Evolutionary conservation across 2,329 filamentous ascomycete genomes (phyloP).

Genomic region (Allantophomopsis cytisporea): DNA sequence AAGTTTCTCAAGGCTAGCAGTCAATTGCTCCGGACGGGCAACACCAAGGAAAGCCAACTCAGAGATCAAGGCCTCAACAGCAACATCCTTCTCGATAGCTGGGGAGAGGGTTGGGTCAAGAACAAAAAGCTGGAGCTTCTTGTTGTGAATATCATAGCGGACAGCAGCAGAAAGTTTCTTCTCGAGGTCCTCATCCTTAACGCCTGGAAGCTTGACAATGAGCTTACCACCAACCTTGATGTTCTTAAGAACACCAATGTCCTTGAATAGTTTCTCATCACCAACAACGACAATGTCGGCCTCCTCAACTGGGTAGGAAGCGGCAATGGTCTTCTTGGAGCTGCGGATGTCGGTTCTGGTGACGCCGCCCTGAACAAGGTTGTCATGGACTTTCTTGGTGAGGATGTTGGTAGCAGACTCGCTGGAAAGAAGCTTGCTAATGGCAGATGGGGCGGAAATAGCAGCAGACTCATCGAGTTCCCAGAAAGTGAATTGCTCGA

Average conservation of each 20-base stretch:
- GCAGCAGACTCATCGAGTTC: conserved; percentile 66
- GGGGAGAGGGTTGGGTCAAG: conserved; percentile 59
- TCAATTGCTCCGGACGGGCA: conserved; percentile 51
- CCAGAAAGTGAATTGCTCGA: conserved; percentile 89
- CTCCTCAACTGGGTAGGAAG: conserved; percentile 66
- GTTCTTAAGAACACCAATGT: conserved; percentile 59
- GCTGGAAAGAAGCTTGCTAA: conserved; percentile 52
- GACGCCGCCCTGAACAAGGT: conserved; percentile 60
- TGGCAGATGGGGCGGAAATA: conserved; percentile 45
- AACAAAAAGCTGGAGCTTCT: conserved; percentile 58
- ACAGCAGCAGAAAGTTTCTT: conserved; percentile 65
- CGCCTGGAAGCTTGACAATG: conserved; percentile 61
- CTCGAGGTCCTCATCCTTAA: conserved; percentile 82
- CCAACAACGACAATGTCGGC: conserved; percentile 72
- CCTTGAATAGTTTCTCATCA: conserved; percentile 65
- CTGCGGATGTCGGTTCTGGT: conserved; percentile 76
- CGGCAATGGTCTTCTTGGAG: conserved; percentile 71
- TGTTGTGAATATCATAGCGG: conserved; percentile 58
- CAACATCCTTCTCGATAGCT: conserved; percentile 50
- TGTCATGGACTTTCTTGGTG: conserved; percentile 48
- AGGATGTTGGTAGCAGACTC: conserved; percentile 52
- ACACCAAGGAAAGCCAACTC: conserved; percentile 77
- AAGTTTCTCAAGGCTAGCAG: conserved; percentile 52
- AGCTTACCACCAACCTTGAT: conserved; percentile 60
- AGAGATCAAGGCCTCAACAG: conserved; percentile 50